Evolutionary conservation across 2,329 filamentous ascomycete species (phyloP).

Genomic region (Leptographium lundbergii): DNA sequence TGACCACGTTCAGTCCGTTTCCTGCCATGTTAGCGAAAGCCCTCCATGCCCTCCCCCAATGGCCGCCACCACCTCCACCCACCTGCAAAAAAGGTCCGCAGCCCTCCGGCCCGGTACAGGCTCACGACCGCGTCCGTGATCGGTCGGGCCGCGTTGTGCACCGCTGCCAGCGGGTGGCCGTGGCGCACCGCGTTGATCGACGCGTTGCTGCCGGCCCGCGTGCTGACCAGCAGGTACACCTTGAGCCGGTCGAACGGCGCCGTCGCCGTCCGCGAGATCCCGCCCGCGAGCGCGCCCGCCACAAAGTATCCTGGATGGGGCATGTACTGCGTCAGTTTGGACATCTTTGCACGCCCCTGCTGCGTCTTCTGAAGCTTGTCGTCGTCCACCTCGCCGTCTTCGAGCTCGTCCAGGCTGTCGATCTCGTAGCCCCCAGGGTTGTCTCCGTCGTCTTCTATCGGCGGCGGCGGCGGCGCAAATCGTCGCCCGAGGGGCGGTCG

Average conservation of each 20-base stretch:
- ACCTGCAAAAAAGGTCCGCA: constrained; percentile 90
- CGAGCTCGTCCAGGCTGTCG: neutral
- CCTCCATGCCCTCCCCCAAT: neutral
- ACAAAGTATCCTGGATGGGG: constrained; percentile 95
- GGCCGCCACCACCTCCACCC: constrained; percentile 18
- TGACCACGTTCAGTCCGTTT: constrained; percentile 90
- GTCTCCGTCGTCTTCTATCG: neutral
- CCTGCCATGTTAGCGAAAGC: constrained; percentile 36
- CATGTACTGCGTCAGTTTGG: constrained; percentile 50
- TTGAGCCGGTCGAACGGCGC: constrained; percentile 94
- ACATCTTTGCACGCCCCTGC: neutral
- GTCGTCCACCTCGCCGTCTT: constrained; percentile 2
- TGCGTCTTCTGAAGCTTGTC: constrained; percentile 7
- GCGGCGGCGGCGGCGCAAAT: neutral
- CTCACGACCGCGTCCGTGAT: constrained; percentile 62
- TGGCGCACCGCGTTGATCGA: constrained; percentile 55
- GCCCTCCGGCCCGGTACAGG: constrained; percentile 73
- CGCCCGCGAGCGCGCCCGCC: constrained; percentile 88
- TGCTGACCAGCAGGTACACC: constrained; percentile 93
- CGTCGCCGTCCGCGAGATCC: constrained; percentile 87
- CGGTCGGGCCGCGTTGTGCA: constrained; percentile 54
- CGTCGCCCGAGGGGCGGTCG: neutral
- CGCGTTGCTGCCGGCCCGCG: constrained; percentile 44
- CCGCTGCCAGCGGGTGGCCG: constrained; percentile 52
- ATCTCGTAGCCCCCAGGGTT: neutral